phyloP scores from a whole-genome alignment of 768 basidiomycete genomes.

The Phallus indusiatus region DNA sequence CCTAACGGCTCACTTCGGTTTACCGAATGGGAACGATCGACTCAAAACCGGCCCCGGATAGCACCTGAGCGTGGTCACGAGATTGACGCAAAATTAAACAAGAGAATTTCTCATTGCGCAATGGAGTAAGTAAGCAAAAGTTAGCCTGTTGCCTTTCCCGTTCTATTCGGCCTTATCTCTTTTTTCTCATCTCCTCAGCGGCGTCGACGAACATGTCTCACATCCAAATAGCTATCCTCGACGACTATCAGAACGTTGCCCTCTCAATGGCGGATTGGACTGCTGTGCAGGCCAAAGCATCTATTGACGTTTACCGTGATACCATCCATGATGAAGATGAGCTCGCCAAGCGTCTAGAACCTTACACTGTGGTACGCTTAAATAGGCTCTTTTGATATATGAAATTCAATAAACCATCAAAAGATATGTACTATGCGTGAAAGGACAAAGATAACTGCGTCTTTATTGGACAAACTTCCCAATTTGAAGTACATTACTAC shows the following conservation, averaged over 20 bases:
- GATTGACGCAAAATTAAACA: no score
- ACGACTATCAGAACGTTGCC: constrained; percentile 51
- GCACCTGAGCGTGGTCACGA: no score
- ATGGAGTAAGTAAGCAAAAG: no score
- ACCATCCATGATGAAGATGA: constrained; percentile 43
- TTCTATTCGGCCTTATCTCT: neutral
- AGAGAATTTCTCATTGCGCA: neutral
- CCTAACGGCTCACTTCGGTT: no score
- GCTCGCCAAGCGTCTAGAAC: constrained; percentile 37
- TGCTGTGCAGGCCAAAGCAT: constrained; percentile 25
- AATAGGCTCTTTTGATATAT: neutral
- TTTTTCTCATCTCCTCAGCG: neutral
- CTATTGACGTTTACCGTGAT: constrained; percentile 40
- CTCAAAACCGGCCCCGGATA: no score
- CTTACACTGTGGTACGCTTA: constrained; percentile 33
- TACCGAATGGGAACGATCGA: no score
- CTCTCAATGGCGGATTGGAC: constrained; percentile 49
- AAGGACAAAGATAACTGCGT: constrained; percentile 44
- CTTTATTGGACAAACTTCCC: constrained; percentile 44
- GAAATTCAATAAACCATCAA: neutral
- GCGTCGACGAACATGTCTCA: neutral
- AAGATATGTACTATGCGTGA: constrained; percentile 56
- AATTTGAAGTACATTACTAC: constrained; percentile 53
- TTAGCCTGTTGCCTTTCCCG: neutral
- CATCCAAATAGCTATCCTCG: constrained; percentile 43